Conservation (phyloP, 2,329 filamentous ascomycete genomes). For the Neofusicoccum ribis region DNA sequence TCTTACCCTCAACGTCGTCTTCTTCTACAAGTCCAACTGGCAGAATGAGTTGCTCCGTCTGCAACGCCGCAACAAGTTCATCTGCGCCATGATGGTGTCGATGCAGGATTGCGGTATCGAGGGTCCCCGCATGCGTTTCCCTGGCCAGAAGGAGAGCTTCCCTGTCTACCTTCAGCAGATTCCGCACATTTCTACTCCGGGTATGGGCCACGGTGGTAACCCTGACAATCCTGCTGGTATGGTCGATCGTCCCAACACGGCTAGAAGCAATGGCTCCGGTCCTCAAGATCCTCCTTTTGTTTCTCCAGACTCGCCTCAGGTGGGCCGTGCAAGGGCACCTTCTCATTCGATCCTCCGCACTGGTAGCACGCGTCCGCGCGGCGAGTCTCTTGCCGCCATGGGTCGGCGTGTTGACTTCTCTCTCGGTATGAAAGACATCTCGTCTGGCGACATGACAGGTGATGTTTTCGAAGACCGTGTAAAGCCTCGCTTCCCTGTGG, state of each 20-base stretch:
- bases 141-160: constrained; percentile 66
- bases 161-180: constrained; percentile 64
- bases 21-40: constrained; percentile 97
- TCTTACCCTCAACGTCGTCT: constrained; percentile 86
- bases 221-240: constrained; percentile 47
- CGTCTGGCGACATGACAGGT: constrained; percentile 59
- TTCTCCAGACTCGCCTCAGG: constrained; percentile 12
- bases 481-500: constrained; percentile 43
- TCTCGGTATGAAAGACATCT: constrained; percentile 63
- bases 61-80: constrained; percentile 89
- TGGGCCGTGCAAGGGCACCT: constrained; percentile 19
- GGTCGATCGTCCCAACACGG: constrained; percentile 21
- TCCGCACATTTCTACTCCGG: constrained; percentile 46
- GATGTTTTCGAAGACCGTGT: constrained; percentile 64
- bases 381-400: constrained; percentile 60
- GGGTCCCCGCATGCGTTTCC: constrained; percentile 72
- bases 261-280: constrained; percentile 26
- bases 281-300: constrained; percentile 47
- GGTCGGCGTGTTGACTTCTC: constrained; percentile 69
- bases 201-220: constrained; percentile 42
- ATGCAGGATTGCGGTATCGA: constrained; percentile 84
- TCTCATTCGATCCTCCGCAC: constrained; percentile 54
- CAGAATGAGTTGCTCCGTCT: constrained; percentile 92
- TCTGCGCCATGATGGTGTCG: constrained; percentile 83
- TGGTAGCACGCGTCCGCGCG: constrained; percentile 51